phyloP scores from a whole-genome alignment of 768 basidiomycete species.

The Rubroboletus satanas region DNA sequence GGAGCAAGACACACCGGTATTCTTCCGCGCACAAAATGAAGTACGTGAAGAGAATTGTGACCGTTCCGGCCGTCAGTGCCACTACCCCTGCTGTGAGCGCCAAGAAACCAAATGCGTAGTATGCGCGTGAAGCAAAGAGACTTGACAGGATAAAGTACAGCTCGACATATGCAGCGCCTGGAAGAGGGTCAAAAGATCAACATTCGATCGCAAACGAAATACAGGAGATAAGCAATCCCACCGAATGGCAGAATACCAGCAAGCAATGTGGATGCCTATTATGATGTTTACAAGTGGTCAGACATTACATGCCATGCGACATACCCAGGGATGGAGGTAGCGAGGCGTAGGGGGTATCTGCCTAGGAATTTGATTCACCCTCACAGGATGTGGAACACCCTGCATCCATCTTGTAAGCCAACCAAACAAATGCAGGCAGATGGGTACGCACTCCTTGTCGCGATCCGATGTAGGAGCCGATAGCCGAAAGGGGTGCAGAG shows the following conservation, averaged over 20 bases:
- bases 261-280: slow-evolving; percentile 67
- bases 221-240: slow-evolving; percentile 29
- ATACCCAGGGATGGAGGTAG: slow-evolving; percentile 79
- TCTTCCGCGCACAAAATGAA: slow-evolving; percentile 93
- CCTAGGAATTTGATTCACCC: slow-evolving; percentile 92
- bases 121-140: slow-evolving; percentile 86
- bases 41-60: slow-evolving; percentile 85
- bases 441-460: slow-evolving; percentile 70
- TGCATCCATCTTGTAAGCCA: slow-evolving; percentile 29
- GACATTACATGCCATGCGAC: slow-evolving; percentile 18
- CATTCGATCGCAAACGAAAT: slow-evolving; percentile 3
- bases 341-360: slow-evolving; percentile 88
- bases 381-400: slow-evolving; percentile 76
- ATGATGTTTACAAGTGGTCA: slow-evolving; percentile 10
- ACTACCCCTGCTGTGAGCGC: slow-evolving; percentile 83
- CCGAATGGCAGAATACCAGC: slow-evolving; percentile 92
- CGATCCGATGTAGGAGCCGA: slow-evolving; percentile 83
- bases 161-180: slow-evolving; percentile 93
- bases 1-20: slow-evolving; percentile 56
- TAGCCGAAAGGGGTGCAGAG: slow-evolving; percentile 80
- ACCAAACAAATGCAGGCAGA: background rate
- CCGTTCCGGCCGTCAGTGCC: slow-evolving; percentile 83
- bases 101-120: slow-evolving; percentile 96
- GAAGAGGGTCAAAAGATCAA: background rate
- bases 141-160: slow-evolving; percentile 89